Percentiles rank a stretch among this genome's conserved stretches.
Evolutionary conservation across 306 rosid genomes (phyloP).

Genomic region (Mimosa pudica): DNA sequence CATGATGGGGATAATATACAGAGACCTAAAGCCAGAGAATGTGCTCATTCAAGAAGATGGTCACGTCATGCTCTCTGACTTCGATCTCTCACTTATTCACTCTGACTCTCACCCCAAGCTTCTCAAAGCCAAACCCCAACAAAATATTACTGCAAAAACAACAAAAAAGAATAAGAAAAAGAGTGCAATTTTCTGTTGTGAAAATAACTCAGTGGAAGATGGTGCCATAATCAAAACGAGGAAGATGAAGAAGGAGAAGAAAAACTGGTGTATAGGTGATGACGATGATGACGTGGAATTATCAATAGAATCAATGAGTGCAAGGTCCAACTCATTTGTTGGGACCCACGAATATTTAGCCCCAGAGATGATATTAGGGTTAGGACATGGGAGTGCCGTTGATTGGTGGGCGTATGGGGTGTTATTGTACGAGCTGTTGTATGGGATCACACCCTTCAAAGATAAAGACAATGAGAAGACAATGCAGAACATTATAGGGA

Average conservation of each 20-base stretch:
- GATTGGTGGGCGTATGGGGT: constrained; percentile 72
- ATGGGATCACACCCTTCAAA: constrained; percentile 56
- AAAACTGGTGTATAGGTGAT: not conserved
- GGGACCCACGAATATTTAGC: constrained; percentile 71
- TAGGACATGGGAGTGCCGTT: constrained; percentile 66
- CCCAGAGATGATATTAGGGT: constrained; percentile 55
- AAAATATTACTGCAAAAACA: not conserved
- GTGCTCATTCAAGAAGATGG: constrained; percentile 67
- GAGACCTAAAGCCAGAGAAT: constrained; percentile 70
- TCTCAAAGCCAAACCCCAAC: constrained; percentile 35
- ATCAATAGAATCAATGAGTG: constrained; percentile 53
- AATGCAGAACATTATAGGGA: constrained; percentile 49
- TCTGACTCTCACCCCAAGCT: constrained; percentile 56
- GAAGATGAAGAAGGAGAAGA: not conserved
- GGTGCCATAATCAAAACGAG: not conserved
- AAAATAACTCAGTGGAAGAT: not conserved
- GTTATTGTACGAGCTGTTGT: constrained; percentile 59
- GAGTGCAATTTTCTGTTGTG: constrained; percentile 36
- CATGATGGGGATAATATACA: constrained; percentile 62
- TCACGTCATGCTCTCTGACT: constrained; percentile 68
- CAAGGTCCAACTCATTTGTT: constrained; percentile 61
- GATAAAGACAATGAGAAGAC: constrained; percentile 49
- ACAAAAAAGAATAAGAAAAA: constrained; percentile 35
- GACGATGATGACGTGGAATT: constrained; percentile 8
- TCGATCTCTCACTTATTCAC: constrained; percentile 54